Evolutionary conservation across 768 basidiomycete genomes (phyloP).

Genomic region (Boletales sp.): DNA sequence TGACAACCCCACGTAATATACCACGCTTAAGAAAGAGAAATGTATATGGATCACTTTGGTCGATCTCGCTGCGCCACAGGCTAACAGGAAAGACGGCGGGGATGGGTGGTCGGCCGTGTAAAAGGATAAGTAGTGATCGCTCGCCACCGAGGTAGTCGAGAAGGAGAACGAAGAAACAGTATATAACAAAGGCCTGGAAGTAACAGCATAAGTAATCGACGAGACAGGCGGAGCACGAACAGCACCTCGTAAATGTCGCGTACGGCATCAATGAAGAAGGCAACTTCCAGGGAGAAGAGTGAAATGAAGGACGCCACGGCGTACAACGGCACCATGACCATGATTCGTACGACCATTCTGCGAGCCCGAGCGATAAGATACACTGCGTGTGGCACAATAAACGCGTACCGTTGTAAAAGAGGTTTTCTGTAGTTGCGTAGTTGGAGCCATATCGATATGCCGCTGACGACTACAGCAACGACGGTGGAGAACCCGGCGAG

Average conservation of each 20-base stretch:
- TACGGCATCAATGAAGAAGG: slow-evolving; percentile 93
- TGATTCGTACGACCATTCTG: slow-evolving; percentile 91
- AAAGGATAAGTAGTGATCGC: slow-evolving; percentile 83
- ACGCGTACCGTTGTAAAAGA: slow-evolving; percentile 62
- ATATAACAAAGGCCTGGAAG: slow-evolving; percentile 84
- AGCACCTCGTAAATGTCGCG: slow-evolving; percentile 94
- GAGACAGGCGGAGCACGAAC: background rate
- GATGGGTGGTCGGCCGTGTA: slow-evolving; percentile 90
- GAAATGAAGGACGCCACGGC: slow-evolving; percentile 89
- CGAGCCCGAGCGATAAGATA: slow-evolving; percentile 4
- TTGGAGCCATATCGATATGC: slow-evolving; percentile 74
- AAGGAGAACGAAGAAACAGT: slow-evolving; percentile 84
- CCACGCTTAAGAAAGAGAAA: slow-evolving; percentile 94
- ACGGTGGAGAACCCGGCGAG: slow-evolving; percentile 61
- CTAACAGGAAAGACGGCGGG: slow-evolving; percentile 82
- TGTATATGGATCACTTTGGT: slow-evolving; percentile 92
- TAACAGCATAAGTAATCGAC: background rate
- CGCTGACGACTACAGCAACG: slow-evolving; percentile 69
- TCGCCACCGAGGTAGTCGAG: slow-evolving; percentile 89
- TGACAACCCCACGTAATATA: slow-evolving; percentile 67
- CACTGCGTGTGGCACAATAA: background rate
- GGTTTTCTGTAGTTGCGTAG: slow-evolving; percentile 87
- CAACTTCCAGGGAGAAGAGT: slow-evolving; percentile 88
- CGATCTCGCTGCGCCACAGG: slow-evolving; percentile 81
- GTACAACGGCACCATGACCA: slow-evolving; percentile 96